Base-by-base conservation (phyloP, 352 stramenopile species). In the Pythium periplocum region DNA sequence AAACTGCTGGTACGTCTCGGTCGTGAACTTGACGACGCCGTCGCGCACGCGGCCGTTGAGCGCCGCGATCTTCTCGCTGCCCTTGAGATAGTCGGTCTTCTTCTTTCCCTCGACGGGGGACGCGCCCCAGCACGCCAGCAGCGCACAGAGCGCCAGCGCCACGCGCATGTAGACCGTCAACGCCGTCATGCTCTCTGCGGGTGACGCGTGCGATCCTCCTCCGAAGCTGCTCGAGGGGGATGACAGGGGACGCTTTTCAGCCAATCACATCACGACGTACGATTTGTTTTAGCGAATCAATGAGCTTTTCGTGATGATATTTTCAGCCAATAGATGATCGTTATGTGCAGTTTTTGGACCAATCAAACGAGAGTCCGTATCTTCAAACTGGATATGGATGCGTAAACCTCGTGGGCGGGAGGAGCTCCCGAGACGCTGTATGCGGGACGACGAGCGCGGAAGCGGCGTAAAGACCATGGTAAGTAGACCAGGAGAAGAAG, bases 61-160 rank as follows among this genome's bases (percentile, higher is more conserved):
- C 60, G 75, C 62, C 38, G 59, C 68, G 55, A 93, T 53, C 69
- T 93, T 93, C 53, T 87, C 78, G 35, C 42, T 61, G 54, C 83
- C 80, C 38, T 48, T 68, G 40, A 81, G 70, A 48, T 64, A 36
- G 40, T 53, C 61, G 9, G 4, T 17, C 49, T 64, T 63, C 61
- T 71, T 73, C 52, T 69, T 68, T 32, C 59, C 78, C 50, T 80
- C 64, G 44, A 75, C 73, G 6, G 64, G 62, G 1, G 62, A 46
- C 8, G 44, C 49, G n/a, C 31, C 61, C 54, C 55, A 73, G 44
- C 45, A 68, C 11, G 51, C 32, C 32, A 69, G 43, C 45, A 82
- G 60, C 62, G 55, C 61, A 10, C 83, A 55, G 41, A 86, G 59
- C 60, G 69, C 68, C 51, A 70, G 60, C 43, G 58, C 60, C 38